A percentile compares a stretch with the other conserved stretches of the same genome.
Conservation (phyloP, 2,329 filamentous ascomycete species). For the Trichoderma koningiopsis region DNA sequence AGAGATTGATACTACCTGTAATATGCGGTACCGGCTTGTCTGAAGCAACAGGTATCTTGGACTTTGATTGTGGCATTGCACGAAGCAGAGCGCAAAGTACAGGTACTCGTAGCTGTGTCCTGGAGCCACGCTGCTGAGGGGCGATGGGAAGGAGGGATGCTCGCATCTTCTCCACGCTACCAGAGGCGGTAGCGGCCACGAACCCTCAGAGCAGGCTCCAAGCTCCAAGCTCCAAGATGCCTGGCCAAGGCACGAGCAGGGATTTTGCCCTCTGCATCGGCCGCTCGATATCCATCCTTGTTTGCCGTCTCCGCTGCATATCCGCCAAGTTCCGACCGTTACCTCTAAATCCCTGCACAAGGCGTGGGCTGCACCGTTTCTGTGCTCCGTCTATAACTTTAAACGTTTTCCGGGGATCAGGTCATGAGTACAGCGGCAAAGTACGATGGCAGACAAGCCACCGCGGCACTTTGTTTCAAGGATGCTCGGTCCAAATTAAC, state of each 20-base stretch:
- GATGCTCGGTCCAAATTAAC: not conserved
- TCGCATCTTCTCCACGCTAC: slow-evolving; percentile 15
- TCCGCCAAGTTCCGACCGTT: slow-evolving; percentile 30
- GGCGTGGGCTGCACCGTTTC: not conserved
- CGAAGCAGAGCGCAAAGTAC: not conserved
- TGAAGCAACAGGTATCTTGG: not conserved
- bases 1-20: not conserved
- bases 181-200: slow-evolving; percentile 8
- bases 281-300: slow-evolving; percentile 32
- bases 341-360: not conserved
- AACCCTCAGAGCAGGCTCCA: not conserved
- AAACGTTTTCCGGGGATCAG: not conserved
- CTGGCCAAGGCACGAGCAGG: slow-evolving; percentile 27
- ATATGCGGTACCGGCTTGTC: not conserved
- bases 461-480: not conserved
- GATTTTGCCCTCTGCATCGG: slow-evolving; percentile 34
- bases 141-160: slow-evolving; percentile 10
- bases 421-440: not conserved
- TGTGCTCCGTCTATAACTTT: slow-evolving; percentile 9
- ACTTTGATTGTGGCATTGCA: not conserved
- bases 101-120: not conserved
- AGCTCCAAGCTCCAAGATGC: slow-evolving; percentile 2
- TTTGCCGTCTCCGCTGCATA: slow-evolving; percentile 35
- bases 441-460: not conserved
- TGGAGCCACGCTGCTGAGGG: not conserved